Percentiles rank a stretch among this genome's conserved stretches.
Conservation (phyloP, 129 eudicot genomes). For the Mikania micrantha region DNA sequence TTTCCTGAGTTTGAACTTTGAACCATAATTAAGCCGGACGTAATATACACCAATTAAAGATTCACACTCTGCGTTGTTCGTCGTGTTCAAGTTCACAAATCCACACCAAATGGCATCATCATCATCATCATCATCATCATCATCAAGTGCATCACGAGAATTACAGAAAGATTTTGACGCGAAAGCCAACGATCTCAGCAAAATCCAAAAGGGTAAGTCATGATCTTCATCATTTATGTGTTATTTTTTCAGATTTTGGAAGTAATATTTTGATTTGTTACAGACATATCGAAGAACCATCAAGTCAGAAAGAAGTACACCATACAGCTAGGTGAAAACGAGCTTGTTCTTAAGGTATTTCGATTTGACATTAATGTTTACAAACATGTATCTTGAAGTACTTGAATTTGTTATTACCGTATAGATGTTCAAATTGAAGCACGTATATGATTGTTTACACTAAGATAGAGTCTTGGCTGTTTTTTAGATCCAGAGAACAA, state of each 20-base stretch:
- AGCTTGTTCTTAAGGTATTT: slow-evolving; percentile 87
- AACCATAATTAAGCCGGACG: too few relatives aligned
- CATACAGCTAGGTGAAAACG: slow-evolving; percentile 96
- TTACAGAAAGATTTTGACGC: slow-evolving; percentile 70
- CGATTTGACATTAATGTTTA: background rate
- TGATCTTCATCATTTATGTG: background rate
- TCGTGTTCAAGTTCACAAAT: background rate
- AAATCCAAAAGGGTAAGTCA: slow-evolving; percentile 69
- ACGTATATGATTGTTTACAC: background rate
- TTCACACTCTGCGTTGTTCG: too few relatives aligned
- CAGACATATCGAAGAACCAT: slow-evolving; percentile 84
- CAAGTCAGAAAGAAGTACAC: slow-evolving; percentile 91
- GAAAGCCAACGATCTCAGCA: slow-evolving; percentile 89
- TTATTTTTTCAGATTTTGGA: background rate
- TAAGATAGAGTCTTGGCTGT: background rate
- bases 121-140: too few relatives aligned
- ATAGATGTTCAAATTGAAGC: background rate
- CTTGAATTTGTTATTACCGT: background rate
- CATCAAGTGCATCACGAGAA: slow-evolving; percentile 46
- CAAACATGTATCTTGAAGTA: background rate
- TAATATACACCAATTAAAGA: too few relatives aligned
- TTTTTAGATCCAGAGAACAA: background rate
- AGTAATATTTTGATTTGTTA: background rate
- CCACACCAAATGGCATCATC: slow-evolving; percentile 38
- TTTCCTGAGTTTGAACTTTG: too few relatives aligned